Evolutionary conservation across 176 grass and related monocot species (phyloP).

Genomic region (Oryza punctata): DNA sequence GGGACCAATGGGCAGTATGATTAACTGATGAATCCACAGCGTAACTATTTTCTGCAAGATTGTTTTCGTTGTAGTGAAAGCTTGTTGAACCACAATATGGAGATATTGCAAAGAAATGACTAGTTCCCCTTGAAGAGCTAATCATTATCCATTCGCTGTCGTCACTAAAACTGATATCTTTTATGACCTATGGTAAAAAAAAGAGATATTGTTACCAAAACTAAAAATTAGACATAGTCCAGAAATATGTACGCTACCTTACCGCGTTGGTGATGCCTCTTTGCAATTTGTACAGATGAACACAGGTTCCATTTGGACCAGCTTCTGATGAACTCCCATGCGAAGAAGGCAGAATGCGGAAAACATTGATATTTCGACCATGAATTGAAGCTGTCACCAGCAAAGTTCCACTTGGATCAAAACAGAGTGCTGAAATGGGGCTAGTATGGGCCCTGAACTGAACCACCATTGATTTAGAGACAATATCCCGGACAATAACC

Average conservation of each 20-base stretch:
- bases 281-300: constrained; percentile 91
- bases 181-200: constrained; percentile 72
- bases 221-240: constrained; percentile 14
- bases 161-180: constrained; percentile 98
- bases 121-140: constrained; percentile 91
- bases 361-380: constrained; percentile 90
- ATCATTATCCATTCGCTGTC: constrained; percentile 99
- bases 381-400: constrained; percentile 93
- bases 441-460: constrained; percentile 94
- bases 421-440: constrained; percentile 93
- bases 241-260: constrained; percentile 35
- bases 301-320: constrained; percentile 61
- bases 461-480: constrained; percentile 85
- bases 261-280: constrained; percentile 96
- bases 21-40: constrained; percentile 49
- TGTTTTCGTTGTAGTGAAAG: constrained; percentile 51
- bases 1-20: constrained; percentile 39
- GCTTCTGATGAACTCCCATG: constrained; percentile 54
- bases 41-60: constrained; percentile 49
- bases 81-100: constrained; percentile 63
- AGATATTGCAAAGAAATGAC: constrained; percentile 85
- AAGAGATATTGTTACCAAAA: constrained; percentile 39
- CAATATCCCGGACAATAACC: constrained; percentile 89
- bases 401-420: constrained; percentile 96
- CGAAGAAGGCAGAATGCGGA: constrained; percentile 76